Evolutionary conservation across 306 rosid species (phyloP).

Genomic region (Medicago arabica): DNA sequence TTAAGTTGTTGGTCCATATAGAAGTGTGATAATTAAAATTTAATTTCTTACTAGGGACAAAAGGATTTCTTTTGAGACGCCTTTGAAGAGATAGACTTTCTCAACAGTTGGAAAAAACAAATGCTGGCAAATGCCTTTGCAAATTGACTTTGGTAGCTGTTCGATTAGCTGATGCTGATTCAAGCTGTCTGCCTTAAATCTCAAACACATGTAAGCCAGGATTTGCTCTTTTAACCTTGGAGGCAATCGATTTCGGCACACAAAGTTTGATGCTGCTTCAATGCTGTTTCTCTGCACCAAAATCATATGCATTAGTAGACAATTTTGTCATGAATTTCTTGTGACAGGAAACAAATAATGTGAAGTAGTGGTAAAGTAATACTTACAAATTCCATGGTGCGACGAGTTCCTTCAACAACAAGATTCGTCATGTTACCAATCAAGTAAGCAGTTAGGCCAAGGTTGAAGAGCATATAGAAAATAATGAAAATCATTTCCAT

Average conservation of each 20-base stretch:
- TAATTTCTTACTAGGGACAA: constrained; percentile 55
- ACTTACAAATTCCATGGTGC: constrained; percentile 94
- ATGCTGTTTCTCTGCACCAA: constrained; percentile 75
- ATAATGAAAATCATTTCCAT: constrained; percentile 85
- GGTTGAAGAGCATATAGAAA: constrained; percentile 91
- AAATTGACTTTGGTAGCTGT: constrained; percentile 86
- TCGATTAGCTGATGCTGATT: constrained; percentile 81
- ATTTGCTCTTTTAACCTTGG: constrained; percentile 74
- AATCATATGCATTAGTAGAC: constrained; percentile 24
- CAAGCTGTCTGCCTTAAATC: constrained; percentile 90
- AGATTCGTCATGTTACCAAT: constrained; percentile 99
- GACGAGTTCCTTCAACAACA: constrained; percentile 94
- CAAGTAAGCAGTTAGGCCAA: constrained; percentile 91
- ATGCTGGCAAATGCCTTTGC: constrained; percentile 74
- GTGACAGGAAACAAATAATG: neutral
- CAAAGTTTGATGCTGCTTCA: constrained; percentile 89
- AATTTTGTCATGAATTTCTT: constrained; percentile 17
- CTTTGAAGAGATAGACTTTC: constrained; percentile 81
- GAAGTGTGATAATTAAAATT: neutral
- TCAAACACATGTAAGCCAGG: constrained; percentile 87
- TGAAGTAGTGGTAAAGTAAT: neutral
- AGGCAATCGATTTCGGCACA: constrained; percentile 75
- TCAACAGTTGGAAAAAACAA: constrained; percentile 70
- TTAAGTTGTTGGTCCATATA: neutral
- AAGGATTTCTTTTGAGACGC: constrained; percentile 70